A percentile compares a stretch with the other conserved stretches of the same genome.
Evolutionary conservation across 352 stramenopile species (phyloP).

Genomic region (Phytophthora agathidicida): DNA sequence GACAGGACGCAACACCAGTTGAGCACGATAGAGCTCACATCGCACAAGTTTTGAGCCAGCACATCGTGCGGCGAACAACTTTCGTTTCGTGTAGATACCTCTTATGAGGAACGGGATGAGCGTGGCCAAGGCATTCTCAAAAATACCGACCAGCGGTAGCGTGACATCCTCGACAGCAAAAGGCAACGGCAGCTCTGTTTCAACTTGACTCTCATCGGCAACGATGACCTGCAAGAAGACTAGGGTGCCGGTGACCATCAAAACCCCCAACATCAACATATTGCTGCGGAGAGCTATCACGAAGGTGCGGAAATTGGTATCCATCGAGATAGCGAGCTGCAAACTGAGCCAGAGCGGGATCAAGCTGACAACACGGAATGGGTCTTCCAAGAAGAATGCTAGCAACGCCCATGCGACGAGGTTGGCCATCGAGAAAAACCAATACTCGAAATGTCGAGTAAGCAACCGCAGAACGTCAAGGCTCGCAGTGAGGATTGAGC

Average conservation of each 20-base stretch:
- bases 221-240: conserved; percentile 35
- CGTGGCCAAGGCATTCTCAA: conserved; percentile 44
- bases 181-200: neutral
- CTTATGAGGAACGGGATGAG: conserved; percentile 43
- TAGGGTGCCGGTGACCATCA: conserved; percentile 22
- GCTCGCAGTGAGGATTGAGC: conserved; percentile 34
- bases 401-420: conserved; percentile 29
- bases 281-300: conserved; percentile 30
- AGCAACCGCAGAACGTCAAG: conserved; percentile 37
- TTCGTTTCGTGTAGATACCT: conserved; percentile 37
- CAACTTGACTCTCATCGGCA: conserved; percentile 14
- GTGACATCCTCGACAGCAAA: conserved; percentile 27
- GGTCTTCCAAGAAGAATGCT: conserved; percentile 35
- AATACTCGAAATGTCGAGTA: conserved; percentile 42
- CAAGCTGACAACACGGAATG: conserved; percentile 31
- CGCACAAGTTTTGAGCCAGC: conserved; percentile 36
- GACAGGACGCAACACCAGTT: conserved; percentile 29
- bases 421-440: conserved; percentile 48
- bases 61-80: conserved; percentile 29
- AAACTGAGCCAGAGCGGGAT: conserved; percentile 25
- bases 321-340: conserved; percentile 34
- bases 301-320: conserved; percentile 46
- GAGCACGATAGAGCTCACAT: conserved; percentile 40
- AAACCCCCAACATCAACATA: conserved; percentile 9
- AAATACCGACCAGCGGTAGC: conserved; percentile 42